Evolutionary conservation across 768 basidiomycete species (phyloP).

Genomic region (Hygrocybe coccinea): DNA sequence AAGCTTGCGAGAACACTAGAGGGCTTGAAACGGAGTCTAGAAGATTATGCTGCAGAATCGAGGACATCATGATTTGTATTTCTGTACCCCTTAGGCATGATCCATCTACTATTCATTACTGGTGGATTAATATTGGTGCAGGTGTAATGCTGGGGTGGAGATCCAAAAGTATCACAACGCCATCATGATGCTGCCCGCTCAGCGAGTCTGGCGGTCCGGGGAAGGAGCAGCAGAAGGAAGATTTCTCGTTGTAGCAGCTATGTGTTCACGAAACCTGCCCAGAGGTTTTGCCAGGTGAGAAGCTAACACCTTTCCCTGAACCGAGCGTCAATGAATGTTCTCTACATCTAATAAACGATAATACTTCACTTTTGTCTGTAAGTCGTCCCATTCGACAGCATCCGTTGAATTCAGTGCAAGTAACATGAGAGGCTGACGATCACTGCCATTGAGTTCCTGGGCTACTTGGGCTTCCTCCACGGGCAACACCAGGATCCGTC

Average conservation of each 20-base stretch:
- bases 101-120: too few species aligned
- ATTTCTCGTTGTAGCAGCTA: conserved; percentile 26
- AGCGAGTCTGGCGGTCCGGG: conserved; percentile 1
- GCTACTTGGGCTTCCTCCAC: conserved; percentile 40
- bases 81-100: too few species aligned
- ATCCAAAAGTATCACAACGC: neutral
- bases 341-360: conserved; percentile 1
- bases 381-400: conserved; percentile 59
- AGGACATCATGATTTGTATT: too few species aligned
- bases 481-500: conserved; percentile 64
- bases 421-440: conserved; percentile 56
- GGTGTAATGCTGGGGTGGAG: too few species aligned
- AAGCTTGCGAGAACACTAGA: conserved; percentile 67
- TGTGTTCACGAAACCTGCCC: conserved; percentile 37
- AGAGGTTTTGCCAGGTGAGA: conserved; percentile 43
- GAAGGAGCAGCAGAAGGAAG: conserved; percentile 10
- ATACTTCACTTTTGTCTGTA: conserved; percentile 52
- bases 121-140: too few species aligned
- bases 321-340: conserved; percentile 4
- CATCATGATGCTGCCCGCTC: neutral
- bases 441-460: conserved; percentile 25
- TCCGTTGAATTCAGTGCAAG: conserved; percentile 62
- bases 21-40: conserved; percentile 54
- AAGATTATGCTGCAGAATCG: conserved; percentile 13
- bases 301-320: conserved; percentile 41